Conservation (phyloP, 2,329 filamentous ascomycete genomes). For the Pestalotiopsis sp. region DNA sequence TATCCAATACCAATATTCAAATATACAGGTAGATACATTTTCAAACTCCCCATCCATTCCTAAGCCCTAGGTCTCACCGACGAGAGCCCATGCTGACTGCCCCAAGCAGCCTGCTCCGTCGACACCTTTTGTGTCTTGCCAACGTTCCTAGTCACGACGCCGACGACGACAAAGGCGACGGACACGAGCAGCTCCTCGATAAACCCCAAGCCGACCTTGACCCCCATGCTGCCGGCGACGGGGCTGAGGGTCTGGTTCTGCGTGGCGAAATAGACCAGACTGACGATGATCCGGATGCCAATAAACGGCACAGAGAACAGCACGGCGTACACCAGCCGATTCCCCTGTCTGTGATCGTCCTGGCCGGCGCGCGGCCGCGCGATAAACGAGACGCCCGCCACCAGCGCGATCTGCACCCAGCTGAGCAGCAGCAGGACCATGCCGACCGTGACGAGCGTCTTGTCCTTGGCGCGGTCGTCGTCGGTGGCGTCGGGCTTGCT, state of each 20-base stretch:
- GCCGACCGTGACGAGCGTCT: constrained; percentile 23
- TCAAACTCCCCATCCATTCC: no score
- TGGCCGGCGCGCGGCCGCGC: neutral
- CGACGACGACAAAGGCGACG: constrained; percentile 21
- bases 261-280: constrained; percentile 27
- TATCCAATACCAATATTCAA: no score
- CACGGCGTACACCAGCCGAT: constrained; percentile 22
- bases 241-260: constrained; percentile 23
- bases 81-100: neutral
- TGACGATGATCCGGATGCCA: constrained; percentile 25
- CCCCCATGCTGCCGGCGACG: constrained; percentile 22
- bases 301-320: constrained; percentile 24
- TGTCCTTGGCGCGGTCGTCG: constrained; percentile 13
- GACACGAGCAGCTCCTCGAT: constrained; percentile 28
- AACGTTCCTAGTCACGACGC: constrained; percentile 24
- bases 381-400: constrained; percentile 17
- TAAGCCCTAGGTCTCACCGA: no score
- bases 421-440: constrained; percentile 26
- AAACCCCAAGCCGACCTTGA: constrained; percentile 24
- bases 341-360: constrained; percentile 1
- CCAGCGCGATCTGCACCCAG: constrained; percentile 20
- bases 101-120: constrained; percentile 46
- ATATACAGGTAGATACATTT: no score
- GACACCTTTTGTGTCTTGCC: constrained; percentile 31
- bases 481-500: constrained; percentile 16